Evolutionary conservation across 2,329 filamentous ascomycete genomes (phyloP), one percentile per base, ranked within the genome.

Genomic region (Rutstroemia sp.): DNA sequence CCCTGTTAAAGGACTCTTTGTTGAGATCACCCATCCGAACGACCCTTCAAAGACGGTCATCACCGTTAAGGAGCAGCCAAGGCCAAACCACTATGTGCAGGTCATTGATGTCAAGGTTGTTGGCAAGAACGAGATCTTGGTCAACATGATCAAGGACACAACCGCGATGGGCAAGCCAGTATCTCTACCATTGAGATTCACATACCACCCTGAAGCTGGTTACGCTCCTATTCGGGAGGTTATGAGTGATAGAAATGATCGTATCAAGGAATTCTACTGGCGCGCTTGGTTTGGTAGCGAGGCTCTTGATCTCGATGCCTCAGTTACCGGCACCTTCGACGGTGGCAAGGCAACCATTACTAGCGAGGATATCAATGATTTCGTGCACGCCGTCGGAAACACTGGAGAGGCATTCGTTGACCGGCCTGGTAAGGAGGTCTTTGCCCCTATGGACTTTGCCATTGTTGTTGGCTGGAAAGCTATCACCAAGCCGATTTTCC

Each of bases 221-320:
- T 99, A 96, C 70, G 92, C 95, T n/a, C 94, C 94, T 17, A 96
- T 99, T 64, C 87, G 87, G 60, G 94, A 99, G 73, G 88, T 97
- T 61, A 99, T 99, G 94, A 83, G 91, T 38, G 87, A 83, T 55
- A 90, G 94, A 69, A 99, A 99, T 70, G 92, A 99, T 70, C 88
- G 90, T 62, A 97, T 99, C 78, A 99, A 99, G 79, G 89, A 96
- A 73, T 99, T 99, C 72, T 99, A 99, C 80, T 99, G 95, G 84
- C 86, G 86, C 65, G 86, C 95, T 63, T 99, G 94, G 94, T 99
- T 99, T 66, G 94, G 91, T 44, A 81, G 92, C 58, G 92, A 96
- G 68, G 74, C 80, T 45, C 80, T 95, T 51, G 86, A 95, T 55
- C 88, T 96, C 55, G 87, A 96, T 66, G 86, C 88, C 16, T 79